These are phyloP conservation scores for Sporobolomyces roseus DNA, from an alignment of 768 basidiomycete species.

Conservation along the genomic window DNA sequence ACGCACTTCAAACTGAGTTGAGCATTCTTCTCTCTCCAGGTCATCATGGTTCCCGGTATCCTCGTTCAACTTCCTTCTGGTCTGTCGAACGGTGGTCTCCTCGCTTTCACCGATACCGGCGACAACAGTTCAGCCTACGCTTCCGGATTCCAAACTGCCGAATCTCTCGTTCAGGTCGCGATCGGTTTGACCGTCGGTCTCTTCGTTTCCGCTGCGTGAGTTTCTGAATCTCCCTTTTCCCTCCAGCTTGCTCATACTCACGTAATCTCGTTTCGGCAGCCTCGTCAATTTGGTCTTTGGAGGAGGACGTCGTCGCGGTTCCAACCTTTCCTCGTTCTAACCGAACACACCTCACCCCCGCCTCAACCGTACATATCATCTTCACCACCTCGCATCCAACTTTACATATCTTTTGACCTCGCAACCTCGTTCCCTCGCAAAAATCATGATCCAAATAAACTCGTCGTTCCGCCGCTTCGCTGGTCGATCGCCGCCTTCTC, in stretches of 20 bases:
- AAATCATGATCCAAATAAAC: no score
- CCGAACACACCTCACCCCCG: neutral
- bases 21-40: neutral
- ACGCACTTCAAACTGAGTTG: neutral
- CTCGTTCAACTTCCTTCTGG: conserved; percentile 82
- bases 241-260: neutral
- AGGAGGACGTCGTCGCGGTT: conserved; percentile 49
- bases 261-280: conserved; percentile 63
- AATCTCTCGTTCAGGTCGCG: conserved; percentile 71
- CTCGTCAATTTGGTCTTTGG: conserved; percentile 47
- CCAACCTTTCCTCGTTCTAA: conserved; percentile 52
- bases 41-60: conserved; percentile 49
- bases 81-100: conserved; percentile 70
- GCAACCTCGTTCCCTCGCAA: no score
- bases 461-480: no score
- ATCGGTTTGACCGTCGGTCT: conserved; percentile 77
- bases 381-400: no score
- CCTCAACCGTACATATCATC: neutral
- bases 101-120: conserved; percentile 59
- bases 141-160: conserved; percentile 68
- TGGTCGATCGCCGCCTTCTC: no score
- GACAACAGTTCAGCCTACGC: conserved; percentile 55
- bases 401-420: no score
- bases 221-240: conserved; percentile 53
- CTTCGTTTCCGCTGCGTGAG: conserved; percentile 64